A percentile compares a stretch with the other conserved stretches of the same genome.
Evolutionary conservation across 2,329 filamentous ascomycete species (phyloP).

Genomic region (Colletotrichum sp.): DNA sequence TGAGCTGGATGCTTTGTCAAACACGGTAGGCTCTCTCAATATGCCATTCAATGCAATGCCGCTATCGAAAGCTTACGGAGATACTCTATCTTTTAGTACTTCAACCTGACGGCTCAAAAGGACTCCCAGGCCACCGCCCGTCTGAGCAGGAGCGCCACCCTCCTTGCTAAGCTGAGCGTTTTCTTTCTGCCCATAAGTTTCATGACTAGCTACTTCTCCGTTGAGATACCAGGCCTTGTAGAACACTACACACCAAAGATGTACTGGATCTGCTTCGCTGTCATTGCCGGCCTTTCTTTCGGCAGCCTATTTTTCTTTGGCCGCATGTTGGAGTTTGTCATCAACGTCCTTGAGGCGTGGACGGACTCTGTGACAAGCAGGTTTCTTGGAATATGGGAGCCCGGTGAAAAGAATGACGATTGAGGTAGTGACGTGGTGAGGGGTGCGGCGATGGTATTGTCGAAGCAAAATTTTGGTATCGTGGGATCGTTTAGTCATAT

Average conservation of each 20-base stretch:
- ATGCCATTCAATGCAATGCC: background rate
- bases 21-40: slow-evolving; percentile 56
- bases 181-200: slow-evolving; percentile 77
- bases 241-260: slow-evolving; percentile 62
- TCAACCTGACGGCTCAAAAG: slow-evolving; percentile 78
- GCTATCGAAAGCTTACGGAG: background rate
- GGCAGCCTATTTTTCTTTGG: slow-evolving; percentile 61
- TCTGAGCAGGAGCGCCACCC: slow-evolving; percentile 72
- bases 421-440: background rate
- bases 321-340: slow-evolving; percentile 49
- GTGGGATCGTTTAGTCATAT: background rate
- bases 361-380: slow-evolving; percentile 13
- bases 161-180: slow-evolving; percentile 77
- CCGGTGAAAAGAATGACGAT: background rate
- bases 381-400: background rate
- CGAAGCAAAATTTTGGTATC: background rate
- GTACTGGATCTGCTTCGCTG: slow-evolving; percentile 73
- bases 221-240: slow-evolving; percentile 64
- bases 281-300: slow-evolving; percentile 66
- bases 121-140: slow-evolving; percentile 75
- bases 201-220: slow-evolving; percentile 77
- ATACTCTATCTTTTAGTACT: slow-evolving; percentile 61
- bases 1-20: slow-evolving; percentile 73
- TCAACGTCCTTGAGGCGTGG: slow-evolving; percentile 47
- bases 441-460: background rate